Conservation (phyloP, 2,329 filamentous ascomycete genomes). For the Alternaria tenuissima region DNA sequence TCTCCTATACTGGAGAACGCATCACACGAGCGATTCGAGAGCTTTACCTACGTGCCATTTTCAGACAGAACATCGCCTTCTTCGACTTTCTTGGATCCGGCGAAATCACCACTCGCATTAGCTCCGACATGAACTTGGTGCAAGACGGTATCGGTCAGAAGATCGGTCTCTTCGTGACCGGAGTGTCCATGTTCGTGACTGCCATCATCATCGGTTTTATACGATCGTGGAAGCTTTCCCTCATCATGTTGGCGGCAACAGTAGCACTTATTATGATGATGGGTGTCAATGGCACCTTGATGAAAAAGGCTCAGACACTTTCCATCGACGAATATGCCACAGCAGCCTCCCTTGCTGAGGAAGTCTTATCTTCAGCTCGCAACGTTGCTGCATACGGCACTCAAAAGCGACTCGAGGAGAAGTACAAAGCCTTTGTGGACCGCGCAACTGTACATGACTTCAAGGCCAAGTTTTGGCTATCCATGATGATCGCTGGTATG, state of each 20-base stretch:
- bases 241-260: slow-evolving; percentile 84
- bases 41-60: slow-evolving; percentile 70
- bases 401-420: slow-evolving; percentile 85
- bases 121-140: slow-evolving; percentile 90
- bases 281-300: slow-evolving; percentile 75
- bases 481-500: slow-evolving; percentile 82
- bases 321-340: slow-evolving; percentile 81
- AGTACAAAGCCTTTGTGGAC: slow-evolving; percentile 80
- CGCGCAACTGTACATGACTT: slow-evolving; percentile 79
- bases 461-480: slow-evolving; percentile 76
- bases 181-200: slow-evolving; percentile 70
- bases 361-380: slow-evolving; percentile 91
- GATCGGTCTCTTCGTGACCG: slow-evolving; percentile 46
- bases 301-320: slow-evolving; percentile 77
- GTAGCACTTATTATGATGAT: slow-evolving; percentile 81
- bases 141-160: slow-evolving; percentile 79
- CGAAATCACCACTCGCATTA: slow-evolving; percentile 95
- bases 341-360: slow-evolving; percentile 89
- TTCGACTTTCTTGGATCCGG: slow-evolving; percentile 89
- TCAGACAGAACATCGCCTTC: slow-evolving; percentile 54
- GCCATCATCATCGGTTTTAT: slow-evolving; percentile 93
- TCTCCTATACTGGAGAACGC: slow-evolving; percentile 72
- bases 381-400: slow-evolving; percentile 94
- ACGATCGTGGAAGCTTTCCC: slow-evolving; percentile 90
- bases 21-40: slow-evolving; percentile 56